Evolutionary conservation across 148 eudicot genomes (phyloP).

Genomic region (Rhododendron ovatum): DNA sequence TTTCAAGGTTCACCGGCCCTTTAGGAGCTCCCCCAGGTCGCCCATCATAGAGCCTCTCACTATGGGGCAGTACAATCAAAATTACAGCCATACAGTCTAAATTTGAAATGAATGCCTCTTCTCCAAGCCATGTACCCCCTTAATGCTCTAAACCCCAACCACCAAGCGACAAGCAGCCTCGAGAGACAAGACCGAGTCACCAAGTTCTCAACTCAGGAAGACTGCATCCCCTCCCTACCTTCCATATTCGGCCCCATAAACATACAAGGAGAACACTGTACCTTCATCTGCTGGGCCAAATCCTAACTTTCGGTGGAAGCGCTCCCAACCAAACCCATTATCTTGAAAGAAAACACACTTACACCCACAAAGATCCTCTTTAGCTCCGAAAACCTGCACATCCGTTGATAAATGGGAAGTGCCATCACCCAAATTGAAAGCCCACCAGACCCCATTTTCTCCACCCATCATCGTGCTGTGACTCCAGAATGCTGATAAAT

Average conservation of each 20-base stretch:
- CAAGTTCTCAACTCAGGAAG: not conserved
- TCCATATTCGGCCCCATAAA: not conserved
- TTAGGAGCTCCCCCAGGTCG: not conserved
- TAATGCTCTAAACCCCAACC: not conserved
- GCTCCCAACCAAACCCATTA: not conserved
- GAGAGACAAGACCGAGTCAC: not conserved
- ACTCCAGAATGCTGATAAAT: not conserved
- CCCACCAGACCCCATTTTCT: not conserved
- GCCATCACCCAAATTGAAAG: not conserved
- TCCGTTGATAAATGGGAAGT: not conserved
- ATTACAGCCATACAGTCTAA: not conserved
- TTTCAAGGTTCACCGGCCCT: not conserved
- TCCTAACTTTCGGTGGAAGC: not conserved
- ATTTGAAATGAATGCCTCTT: not conserved
- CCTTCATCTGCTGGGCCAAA: not conserved
- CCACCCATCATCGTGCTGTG: not conserved
- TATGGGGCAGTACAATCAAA: not conserved
- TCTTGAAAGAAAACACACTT: not conserved
- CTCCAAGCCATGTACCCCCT: not conserved
- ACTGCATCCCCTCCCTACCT: not conserved
- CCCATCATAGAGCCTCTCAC: not conserved
- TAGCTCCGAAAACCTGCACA: not conserved
- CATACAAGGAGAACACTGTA: not conserved
- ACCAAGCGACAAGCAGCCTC: not conserved
- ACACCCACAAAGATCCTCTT: not conserved